Percentiles rank a stretch among this genome's conserved stretches.
Evolutionary conservation across 805 yeast species (phyloP).

Genomic region (Millerago galiae): DNA sequence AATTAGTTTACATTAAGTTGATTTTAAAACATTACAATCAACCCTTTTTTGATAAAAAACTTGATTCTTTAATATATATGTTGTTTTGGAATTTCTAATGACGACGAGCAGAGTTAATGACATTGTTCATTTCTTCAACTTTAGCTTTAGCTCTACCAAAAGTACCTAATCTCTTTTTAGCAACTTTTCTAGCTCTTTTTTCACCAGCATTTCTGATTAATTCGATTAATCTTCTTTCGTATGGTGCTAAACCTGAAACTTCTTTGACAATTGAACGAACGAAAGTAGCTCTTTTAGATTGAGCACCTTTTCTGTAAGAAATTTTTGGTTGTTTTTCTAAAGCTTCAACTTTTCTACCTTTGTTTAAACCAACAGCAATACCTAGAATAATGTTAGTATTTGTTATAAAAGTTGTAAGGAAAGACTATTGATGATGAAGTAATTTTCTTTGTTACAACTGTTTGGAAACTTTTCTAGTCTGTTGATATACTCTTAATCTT

Average conservation of each 20-base stretch:
- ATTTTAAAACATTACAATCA: constrained; percentile 2
- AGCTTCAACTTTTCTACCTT: constrained; percentile 94
- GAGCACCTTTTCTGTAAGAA: constrained; percentile 95
- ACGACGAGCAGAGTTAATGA: constrained; percentile 96
- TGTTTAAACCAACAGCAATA: constrained; percentile 98
- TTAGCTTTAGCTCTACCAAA: constrained; percentile 99
- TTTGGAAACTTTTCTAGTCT: too few species aligned
- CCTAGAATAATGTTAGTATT: constrained; percentile 43
- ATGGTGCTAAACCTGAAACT: constrained; percentile 98
- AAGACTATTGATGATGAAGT: too few species aligned
- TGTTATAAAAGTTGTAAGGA: too few species aligned
- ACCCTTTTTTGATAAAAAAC: background rate
- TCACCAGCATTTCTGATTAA: constrained; percentile 99
- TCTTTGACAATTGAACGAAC: constrained; percentile 95
- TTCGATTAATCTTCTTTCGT: constrained; percentile 99
- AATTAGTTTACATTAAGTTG: constrained; percentile 5
- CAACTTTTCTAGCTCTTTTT: constrained; percentile 99
- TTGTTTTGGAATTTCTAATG: constrained; percentile 37
- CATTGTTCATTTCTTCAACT: constrained; percentile 96
- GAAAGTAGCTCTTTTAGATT: constrained; percentile 91
- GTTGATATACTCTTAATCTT: too few species aligned
- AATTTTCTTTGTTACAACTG: too few species aligned
- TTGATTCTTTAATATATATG: too few species aligned
- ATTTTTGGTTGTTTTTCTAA: constrained; percentile 82
- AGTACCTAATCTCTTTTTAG: constrained; percentile 99